Percentiles rank a stretch among this genome's conserved stretches.
phyloP scores from a whole-genome alignment of 768 basidiomycete species.

The Paxillus rubicundulus region DNA sequence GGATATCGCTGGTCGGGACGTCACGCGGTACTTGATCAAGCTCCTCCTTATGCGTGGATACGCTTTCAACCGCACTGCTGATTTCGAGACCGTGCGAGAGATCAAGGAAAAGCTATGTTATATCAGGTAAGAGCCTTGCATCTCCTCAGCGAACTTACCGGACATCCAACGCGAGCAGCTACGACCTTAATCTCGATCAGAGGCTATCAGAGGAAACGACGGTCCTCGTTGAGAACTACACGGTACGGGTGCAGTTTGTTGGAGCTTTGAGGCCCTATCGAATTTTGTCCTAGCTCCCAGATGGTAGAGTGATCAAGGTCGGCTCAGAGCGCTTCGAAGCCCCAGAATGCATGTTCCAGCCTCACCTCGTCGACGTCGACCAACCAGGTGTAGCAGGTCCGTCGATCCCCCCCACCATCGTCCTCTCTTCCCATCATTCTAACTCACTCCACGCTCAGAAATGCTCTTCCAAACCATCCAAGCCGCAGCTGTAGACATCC shows the following conservation, averaged over 20 bases:
- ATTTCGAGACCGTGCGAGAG: conserved; percentile 98
- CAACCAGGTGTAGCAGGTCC: conserved; percentile 93
- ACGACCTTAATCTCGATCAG: conserved; percentile 95
- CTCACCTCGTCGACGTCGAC: conserved; percentile 94
- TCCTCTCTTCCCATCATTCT: not conserved
- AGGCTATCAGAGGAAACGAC: conserved; percentile 95
- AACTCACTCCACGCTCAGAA: conserved; percentile 44
- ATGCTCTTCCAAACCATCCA: conserved; percentile 98
- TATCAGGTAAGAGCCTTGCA: conserved; percentile 62
- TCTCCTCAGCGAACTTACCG: not conserved
- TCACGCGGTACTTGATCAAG: conserved; percentile 98
- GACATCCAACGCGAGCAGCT: conserved; percentile 45
- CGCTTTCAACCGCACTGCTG: conserved; percentile 98
- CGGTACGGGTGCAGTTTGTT: conserved; percentile 47
- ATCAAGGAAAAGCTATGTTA: conserved; percentile 99
- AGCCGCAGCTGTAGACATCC: conserved; percentile 82
- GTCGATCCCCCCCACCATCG: conserved; percentile 12
- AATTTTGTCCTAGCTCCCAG: conserved; percentile 64
- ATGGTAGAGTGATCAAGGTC: conserved; percentile 95
- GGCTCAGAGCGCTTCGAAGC: conserved; percentile 98
- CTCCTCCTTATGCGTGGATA: conserved; percentile 99
- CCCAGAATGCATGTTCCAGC: conserved; percentile 99
- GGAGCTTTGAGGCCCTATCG: not conserved
- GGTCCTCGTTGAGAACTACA: conserved; percentile 92
- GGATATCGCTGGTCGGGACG: conserved; percentile 97